Conservation (phyloP, 2,329 filamentous ascomycete genomes). For the Trichoderma guizhouense region DNA sequence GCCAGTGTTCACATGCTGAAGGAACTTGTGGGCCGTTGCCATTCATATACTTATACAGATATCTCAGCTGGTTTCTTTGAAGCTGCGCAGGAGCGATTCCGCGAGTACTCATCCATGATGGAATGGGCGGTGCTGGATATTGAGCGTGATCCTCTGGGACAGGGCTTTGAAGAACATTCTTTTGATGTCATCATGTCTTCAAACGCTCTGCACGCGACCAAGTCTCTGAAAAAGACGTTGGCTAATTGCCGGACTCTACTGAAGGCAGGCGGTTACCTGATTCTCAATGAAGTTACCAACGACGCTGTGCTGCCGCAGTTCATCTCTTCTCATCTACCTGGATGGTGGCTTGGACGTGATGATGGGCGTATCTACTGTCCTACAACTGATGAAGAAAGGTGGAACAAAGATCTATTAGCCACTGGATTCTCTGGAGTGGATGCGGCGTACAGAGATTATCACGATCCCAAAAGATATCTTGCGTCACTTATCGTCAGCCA, state of each 20-base stretch:
- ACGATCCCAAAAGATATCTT: background rate
- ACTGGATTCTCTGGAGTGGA: background rate
- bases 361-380: background rate
- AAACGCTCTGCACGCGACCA: background rate
- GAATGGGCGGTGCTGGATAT: background rate
- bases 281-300: background rate
- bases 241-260: background rate
- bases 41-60: background rate
- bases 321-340: background rate
- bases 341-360: background rate
- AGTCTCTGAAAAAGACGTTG: background rate
- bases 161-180: background rate
- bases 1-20: background rate
- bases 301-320: background rate
- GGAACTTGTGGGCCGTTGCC: background rate
- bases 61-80: background rate
- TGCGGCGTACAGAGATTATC: background rate
- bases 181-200: background rate
- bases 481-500: background rate
- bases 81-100: background rate
- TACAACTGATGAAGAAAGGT: background rate
- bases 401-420: background rate
- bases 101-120: background rate
- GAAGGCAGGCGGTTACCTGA: background rate
- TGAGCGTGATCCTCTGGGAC: background rate